Conservation (phyloP, 2,329 filamentous ascomycete genomes). For the Lachnellula cervina region DNA sequence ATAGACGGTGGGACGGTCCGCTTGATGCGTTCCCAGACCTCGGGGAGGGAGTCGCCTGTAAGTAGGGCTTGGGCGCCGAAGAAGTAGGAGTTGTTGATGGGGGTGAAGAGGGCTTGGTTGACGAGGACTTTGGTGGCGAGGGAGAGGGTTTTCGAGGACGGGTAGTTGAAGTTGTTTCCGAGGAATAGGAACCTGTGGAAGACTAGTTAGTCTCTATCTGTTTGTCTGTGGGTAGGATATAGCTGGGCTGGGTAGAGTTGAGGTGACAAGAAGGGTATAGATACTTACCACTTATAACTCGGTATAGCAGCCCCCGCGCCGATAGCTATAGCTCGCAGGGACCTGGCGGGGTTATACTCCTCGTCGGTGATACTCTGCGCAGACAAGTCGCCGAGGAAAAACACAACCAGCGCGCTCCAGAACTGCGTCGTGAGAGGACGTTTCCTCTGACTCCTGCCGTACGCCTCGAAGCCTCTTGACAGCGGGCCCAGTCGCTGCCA, state of each 20-base stretch:
- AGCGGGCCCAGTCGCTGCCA: slow-evolving; percentile 56
- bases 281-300: slow-evolving; percentile 69
- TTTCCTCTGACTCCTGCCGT: slow-evolving; percentile 64
- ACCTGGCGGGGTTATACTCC: slow-evolving; percentile 65
- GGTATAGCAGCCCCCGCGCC: slow-evolving; percentile 71
- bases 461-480: slow-evolving; percentile 51
- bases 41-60: slow-evolving; percentile 57
- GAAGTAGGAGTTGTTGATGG: slow-evolving; percentile 79
- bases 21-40: slow-evolving; percentile 65
- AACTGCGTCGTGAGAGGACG: slow-evolving; percentile 78
- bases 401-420: slow-evolving; percentile 70
- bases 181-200: slow-evolving; percentile 69
- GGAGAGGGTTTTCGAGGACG: slow-evolving; percentile 60
- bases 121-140: slow-evolving; percentile 72
- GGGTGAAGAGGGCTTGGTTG: slow-evolving; percentile 77
- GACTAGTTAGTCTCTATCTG: background rate
- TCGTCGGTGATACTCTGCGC: slow-evolving; percentile 64
- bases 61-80: slow-evolving; percentile 75
- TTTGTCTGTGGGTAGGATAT: background rate
- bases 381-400: slow-evolving; percentile 69
- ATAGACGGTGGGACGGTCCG: slow-evolving; percentile 73
- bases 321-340: slow-evolving; percentile 67
- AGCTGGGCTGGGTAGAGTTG: too few relatives aligned
- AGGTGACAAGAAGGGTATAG: too few relatives aligned
- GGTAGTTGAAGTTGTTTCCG: slow-evolving; percentile 76